Conservation (phyloP, 2,329 filamentous ascomycete species). For the Triangularia setosa region DNA sequence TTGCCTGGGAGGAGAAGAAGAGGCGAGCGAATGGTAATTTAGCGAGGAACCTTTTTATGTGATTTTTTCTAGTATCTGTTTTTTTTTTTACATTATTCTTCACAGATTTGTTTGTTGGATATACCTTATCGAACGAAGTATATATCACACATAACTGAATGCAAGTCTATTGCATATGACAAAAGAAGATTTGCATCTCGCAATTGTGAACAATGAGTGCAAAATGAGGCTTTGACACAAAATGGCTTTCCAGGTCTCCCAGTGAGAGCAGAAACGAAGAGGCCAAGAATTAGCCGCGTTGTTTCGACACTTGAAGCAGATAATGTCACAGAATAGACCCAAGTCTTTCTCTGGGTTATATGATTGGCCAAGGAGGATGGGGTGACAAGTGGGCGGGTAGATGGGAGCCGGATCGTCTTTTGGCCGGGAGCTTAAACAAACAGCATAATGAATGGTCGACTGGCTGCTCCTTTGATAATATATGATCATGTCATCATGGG, state of each 20-base stretch:
- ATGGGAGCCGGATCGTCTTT: background rate
- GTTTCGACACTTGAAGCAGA: background rate
- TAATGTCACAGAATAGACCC: background rate
- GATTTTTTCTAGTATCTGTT: background rate
- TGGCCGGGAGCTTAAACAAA: background rate
- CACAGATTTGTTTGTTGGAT: background rate
- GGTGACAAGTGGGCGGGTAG: background rate
- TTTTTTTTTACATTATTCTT: background rate
- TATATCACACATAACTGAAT: background rate
- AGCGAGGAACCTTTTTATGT: background rate
- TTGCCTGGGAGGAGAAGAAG: background rate
- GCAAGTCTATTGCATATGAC: background rate
- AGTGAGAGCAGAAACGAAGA: background rate
- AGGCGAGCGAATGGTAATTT: background rate
- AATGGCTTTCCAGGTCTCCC: too few species aligned
- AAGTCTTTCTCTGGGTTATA: background rate
- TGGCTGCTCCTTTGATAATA: background rate
- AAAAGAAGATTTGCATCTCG: background rate
- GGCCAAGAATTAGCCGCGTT: background rate
- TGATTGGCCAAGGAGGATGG: background rate
- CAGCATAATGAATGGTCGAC: background rate
- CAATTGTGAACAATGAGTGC: background rate
- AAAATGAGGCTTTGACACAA: background rate
- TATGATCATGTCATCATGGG: background rate
- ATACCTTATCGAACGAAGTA: background rate